Conservation (phyloP, 2,329 filamentous ascomycete species). For the Teratosphaeria zuluensis region DNA sequence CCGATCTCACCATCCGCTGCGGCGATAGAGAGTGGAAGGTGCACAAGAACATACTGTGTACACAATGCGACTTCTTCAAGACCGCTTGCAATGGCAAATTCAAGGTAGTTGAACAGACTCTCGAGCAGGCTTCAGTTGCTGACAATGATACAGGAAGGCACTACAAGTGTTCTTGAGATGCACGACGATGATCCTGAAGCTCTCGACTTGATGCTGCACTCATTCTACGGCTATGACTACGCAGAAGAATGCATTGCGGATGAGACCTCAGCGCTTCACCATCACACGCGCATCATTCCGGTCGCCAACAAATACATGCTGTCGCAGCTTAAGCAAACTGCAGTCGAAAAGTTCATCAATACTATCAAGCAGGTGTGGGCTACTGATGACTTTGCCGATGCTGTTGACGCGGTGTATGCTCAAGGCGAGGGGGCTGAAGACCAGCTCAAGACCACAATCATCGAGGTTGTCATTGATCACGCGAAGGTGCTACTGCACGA, state of each 20-base stretch:
- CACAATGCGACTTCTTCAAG: conserved; percentile 14
- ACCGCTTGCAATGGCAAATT: conserved; percentile 7
- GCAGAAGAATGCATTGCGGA: background rate
- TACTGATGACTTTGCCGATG: background rate
- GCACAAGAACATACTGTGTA: conserved; percentile 13
- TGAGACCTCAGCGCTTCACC: background rate
- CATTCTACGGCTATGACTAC: background rate
- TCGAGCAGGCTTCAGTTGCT: background rate
- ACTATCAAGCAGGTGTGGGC: background rate
- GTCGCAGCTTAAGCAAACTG: conserved; percentile 19
- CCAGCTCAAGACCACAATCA: background rate
- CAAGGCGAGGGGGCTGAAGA: background rate
- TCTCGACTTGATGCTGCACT: background rate
- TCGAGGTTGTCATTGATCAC: background rate
- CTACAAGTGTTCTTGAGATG: background rate
- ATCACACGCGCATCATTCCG: background rate
- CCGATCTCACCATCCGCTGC: conserved; percentile 13
- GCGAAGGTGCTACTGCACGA: background rate
- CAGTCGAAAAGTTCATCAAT: conserved; percentile 20
- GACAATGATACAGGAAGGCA: background rate
- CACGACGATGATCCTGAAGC: background rate
- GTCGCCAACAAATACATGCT: conserved; percentile 28
- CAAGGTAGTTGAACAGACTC: background rate
- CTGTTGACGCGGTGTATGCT: conserved; percentile 1
- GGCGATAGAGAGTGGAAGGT: conserved; percentile 9